These are phyloP conservation scores for Onygena corvina DNA, from an alignment of 2,329 filamentous ascomycete species.

Conservation along the genomic window DNA sequence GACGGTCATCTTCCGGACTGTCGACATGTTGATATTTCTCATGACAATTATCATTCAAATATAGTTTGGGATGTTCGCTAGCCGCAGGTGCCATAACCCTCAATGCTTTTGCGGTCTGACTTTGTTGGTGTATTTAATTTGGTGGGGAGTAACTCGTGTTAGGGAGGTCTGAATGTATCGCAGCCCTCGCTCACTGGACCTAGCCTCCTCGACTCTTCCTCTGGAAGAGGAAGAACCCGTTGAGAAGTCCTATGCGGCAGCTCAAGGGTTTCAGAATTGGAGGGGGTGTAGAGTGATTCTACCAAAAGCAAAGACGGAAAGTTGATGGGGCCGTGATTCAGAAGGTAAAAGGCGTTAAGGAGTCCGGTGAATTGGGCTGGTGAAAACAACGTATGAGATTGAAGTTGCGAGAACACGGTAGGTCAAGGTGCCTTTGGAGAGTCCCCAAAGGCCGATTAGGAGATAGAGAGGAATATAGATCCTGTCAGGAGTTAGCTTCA, in stretches of 20 bases:
- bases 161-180: conserved; percentile 91
- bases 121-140: not conserved
- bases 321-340: conserved; percentile 6
- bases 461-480: not conserved
- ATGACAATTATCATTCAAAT: conserved; percentile 24
- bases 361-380: conserved; percentile 5
- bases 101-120: conserved; percentile 12
- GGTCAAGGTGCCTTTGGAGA: conserved; percentile 29
- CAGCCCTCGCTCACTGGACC: conserved; percentile 82
- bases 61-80: conserved; percentile 41
- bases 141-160: conserved; percentile 41
- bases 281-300: conserved; percentile 26
- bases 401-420: conserved; percentile 27
- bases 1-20: conserved; percentile 34
- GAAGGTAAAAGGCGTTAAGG: conserved; percentile 11
- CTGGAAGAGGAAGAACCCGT: conserved; percentile 97
- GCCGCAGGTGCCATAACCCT: conserved; percentile 63
- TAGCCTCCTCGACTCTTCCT: conserved; percentile 99
- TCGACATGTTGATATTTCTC: conserved; percentile 24
- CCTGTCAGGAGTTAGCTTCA: conserved; percentile 4
- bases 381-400: conserved; percentile 8
- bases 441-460: conserved; percentile 27
- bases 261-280: conserved; percentile 57
- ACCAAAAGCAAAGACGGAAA: conserved; percentile 24
- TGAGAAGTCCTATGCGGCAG: conserved; percentile 99